Conservation (phyloP, 1,139 yeast species). For the Saccharomyces hybrid region DNA sequence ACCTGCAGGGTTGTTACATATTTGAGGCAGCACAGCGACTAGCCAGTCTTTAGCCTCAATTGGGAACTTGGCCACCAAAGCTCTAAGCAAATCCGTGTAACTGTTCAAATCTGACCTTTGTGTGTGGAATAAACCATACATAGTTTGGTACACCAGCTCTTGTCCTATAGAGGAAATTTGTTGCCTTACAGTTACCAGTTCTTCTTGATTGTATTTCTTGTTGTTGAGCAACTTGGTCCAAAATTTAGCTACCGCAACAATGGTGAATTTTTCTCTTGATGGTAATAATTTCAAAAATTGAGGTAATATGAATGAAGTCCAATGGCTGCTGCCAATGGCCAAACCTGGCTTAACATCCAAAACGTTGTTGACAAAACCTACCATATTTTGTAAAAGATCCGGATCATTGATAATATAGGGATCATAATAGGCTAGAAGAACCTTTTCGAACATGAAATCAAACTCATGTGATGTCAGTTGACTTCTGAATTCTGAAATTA, state of each 20-base stretch:
- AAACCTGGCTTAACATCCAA: conserved; percentile 46
- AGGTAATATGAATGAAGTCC: conserved; percentile 35
- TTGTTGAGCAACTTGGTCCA: conserved; percentile 54
- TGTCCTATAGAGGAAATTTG: conserved; percentile 22
- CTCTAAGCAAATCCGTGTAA: conserved; percentile 29
- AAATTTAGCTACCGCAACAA: conserved; percentile 54
- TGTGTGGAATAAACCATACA: conserved; percentile 28
- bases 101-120: conserved; percentile 30
- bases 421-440: conserved; percentile 21
- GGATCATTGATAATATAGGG: conserved; percentile 30
- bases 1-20: conserved; percentile 19
- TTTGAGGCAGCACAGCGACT: conserved; percentile 17
- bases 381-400: conserved; percentile 40
- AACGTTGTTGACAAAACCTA: conserved; percentile 48
- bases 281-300: conserved; percentile 39
- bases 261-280: conserved; percentile 56
- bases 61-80: conserved; percentile 29
- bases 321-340: conserved; percentile 35
- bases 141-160: conserved; percentile 22
- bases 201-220: conserved; percentile 45
- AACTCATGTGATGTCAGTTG: conserved; percentile 22
- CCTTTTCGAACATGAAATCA: conserved; percentile 25
- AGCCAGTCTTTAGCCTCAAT: conserved; percentile 28
- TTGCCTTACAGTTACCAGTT: conserved; percentile 36
- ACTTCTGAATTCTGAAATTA: conserved; percentile 19